Evolutionary conservation across 1,284 basidiomycete species (phyloP).

Genomic region (Puccinia novopanici): DNA sequence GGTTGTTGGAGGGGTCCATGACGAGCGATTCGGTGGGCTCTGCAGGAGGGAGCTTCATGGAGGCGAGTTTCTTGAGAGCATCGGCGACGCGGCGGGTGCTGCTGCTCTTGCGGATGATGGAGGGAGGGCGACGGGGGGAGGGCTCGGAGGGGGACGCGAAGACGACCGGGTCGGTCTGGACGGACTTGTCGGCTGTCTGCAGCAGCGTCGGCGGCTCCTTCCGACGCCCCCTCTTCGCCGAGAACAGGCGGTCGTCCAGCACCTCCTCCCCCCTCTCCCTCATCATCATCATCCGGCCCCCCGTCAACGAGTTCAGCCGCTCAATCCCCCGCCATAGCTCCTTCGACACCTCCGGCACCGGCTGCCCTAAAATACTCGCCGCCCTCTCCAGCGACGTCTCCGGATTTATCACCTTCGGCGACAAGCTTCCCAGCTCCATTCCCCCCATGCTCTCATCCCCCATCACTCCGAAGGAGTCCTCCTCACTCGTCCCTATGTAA

Average conservation of each 20-base stretch:
- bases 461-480: neutral
- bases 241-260: neutral
- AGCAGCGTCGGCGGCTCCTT: neutral
- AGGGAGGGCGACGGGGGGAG: neutral
- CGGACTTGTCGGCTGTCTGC: neutral
- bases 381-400: constrained; percentile 23
- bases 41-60: neutral
- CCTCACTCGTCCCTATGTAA: neutral
- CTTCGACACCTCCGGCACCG: constrained; percentile 25
- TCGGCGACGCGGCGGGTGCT: constrained; percentile 12
- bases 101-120: constrained; percentile 5
- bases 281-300: neutral
- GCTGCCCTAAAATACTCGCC: constrained; percentile 29
- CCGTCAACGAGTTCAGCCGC: constrained; percentile 1
- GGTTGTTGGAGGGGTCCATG: neutral
- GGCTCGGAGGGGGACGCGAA: neutral
- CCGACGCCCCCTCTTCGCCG: too few species aligned
- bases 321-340: constrained; percentile 14
- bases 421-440: too few species aligned
- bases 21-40: neutral
- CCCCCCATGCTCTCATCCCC: neutral
- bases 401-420: constrained; percentile 25
- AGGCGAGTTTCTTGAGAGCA: neutral
- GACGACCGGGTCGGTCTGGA: constrained; percentile 20
- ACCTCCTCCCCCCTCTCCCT: neutral